Base-by-base conservation (phyloP, 805 yeast genomes). In the Saccharomycopsis selenospora region DNA sequence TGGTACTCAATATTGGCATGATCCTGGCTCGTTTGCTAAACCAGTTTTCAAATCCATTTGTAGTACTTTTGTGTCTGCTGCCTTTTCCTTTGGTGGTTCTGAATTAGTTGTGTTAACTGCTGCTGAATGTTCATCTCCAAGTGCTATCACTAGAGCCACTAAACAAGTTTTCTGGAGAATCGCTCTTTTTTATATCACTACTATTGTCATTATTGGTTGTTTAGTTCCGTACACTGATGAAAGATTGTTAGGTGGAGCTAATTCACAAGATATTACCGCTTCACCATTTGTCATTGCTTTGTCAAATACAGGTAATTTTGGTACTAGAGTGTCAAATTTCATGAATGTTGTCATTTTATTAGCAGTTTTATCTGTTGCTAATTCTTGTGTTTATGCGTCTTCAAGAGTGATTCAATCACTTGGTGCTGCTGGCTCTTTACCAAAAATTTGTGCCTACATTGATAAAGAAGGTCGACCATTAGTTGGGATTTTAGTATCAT, bases 231-330 rank as follows among this genome's bases (percentile, higher is more conserved):
- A 64, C 57, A 59, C 71, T 55, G 61, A 68, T 17, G 57, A 66
- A 36, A 60, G 69, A 57, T 62, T 73, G 41, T 65, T 66, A 57
- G 79, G 80, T 24, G 58, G 68, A 1, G 55, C 63, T 22, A 52
- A 61, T 40, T 64, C 66, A 55, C 20, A 38, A 33, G 76, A 71
- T 51, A 69, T 75, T 40, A 63, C 73, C 22, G 79, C 83, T 1
- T 81, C 88, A 13, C 87, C 88, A 27, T 81, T 75, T 56, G 85
- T 81, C 48, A 71, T 81, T 59, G 83, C 85, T 25, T 68, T 79
- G 46, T 62, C 70, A 29, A 67, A 72, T 66, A 62, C 70, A 62
- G 80, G 82, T 44, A 42, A 70, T 66, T 22, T 81, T 75, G 5
- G 70, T 78, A 43, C 74, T 79, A 55, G 80, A 22, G 48, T 48